A percentile compares a stretch with the other conserved stretches of the same genome.
Evolutionary conservation across 441 rosid species (phyloP).

Genomic region (Sinapis alba): DNA sequence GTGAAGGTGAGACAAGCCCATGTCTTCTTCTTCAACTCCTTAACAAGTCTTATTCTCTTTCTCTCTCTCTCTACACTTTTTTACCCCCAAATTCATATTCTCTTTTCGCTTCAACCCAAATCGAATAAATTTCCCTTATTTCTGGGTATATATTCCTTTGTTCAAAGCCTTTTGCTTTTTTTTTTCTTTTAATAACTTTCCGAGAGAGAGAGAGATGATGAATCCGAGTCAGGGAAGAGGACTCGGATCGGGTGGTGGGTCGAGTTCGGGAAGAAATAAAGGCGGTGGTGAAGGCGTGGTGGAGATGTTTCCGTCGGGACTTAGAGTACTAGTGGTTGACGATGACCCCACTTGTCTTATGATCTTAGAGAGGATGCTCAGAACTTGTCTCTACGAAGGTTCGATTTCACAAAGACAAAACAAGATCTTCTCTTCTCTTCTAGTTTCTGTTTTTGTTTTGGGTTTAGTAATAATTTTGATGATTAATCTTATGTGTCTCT

Average conservation of each 20-base stretch:
- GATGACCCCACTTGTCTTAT: constrained; percentile 93
- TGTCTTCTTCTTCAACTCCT: constrained; percentile 52
- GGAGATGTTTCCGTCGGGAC: constrained; percentile 62
- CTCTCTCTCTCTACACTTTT: background rate
- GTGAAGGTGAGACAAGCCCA: constrained; percentile 47
- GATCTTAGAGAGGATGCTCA: constrained; percentile 91
- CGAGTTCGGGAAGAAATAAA: constrained; percentile 25
- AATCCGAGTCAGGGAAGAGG: constrained; percentile 44
- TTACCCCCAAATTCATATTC: constrained; percentile 28
- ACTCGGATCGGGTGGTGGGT: constrained; percentile 36
- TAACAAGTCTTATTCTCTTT: constrained; percentile 40
- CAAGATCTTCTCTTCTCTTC: constrained; percentile 2
- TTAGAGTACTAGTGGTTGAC: constrained; percentile 87
- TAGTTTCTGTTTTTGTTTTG: background rate
- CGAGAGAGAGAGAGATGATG: constrained; percentile 31
- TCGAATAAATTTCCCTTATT: constrained; percentile 27
- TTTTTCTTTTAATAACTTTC: background rate
- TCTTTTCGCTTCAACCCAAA: background rate
- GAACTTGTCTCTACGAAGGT: constrained; percentile 82
- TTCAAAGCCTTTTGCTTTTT: background rate
- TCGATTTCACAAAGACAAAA: constrained; percentile 4
- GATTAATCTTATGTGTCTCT: background rate
- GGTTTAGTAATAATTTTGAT: background rate
- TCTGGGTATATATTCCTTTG: constrained; percentile 31
- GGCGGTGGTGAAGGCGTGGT: constrained; percentile 21